Evolutionary conservation across 768 basidiomycete genomes (phyloP).

Genomic region (Suillus occidentalis): DNA sequence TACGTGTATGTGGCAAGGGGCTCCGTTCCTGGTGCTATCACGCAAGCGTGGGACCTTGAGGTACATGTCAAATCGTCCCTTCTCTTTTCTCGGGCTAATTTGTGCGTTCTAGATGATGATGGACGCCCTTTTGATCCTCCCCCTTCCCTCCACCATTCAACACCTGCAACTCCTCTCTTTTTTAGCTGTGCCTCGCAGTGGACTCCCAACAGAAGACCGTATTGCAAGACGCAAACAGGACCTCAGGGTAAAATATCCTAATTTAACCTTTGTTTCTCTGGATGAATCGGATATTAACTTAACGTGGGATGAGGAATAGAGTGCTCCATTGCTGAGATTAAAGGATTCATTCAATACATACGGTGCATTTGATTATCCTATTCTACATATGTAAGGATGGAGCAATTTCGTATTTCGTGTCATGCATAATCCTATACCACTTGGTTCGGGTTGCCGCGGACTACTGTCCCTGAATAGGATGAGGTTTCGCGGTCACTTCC

Average conservation of each 20-base stretch:
- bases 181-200: background rate
- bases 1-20: background rate
- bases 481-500: conserved; percentile 14
- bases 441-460: background rate
- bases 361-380: background rate
- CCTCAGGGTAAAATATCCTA: conserved; percentile 1
- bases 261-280: conserved; percentile 3
- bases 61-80: background rate
- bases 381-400: too few species aligned
- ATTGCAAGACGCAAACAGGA: conserved; percentile 1
- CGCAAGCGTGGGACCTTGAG: conserved; percentile 1
- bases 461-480: background rate
- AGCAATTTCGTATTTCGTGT: too few species aligned
- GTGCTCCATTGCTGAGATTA: background rate
- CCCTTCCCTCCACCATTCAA: conserved; percentile 8
- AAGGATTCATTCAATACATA: background rate
- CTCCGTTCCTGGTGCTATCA: background rate
- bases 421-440: background rate
- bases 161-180: background rate
- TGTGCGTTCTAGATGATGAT: conserved; percentile 4
- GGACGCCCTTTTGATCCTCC: background rate
- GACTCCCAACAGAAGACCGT: background rate
- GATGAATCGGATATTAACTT: conserved; percentile 8
- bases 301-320: background rate
- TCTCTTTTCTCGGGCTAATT: background rate